Base-by-base conservation (phyloP, 1,139 yeast genomes). In the Zygotorulaspora mrakii region DNA sequence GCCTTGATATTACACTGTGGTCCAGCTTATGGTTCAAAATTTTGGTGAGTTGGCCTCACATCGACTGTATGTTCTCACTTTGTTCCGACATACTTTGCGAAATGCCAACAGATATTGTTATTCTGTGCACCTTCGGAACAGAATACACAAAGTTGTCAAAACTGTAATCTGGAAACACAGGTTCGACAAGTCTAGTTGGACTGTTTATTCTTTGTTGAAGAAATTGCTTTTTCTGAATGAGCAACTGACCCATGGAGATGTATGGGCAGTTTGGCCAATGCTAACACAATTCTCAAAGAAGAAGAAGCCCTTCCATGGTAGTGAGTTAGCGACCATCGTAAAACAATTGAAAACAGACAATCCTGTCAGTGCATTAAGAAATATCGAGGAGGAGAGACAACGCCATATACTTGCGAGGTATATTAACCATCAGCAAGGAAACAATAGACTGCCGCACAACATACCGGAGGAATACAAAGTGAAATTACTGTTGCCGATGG, bases 1-100 rank as follows among this genome's bases (percentile, higher is more conserved):
- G 9, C 8, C 9, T 9, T 20, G 8, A 9, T 20, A 20, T 20
- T 20, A 9, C 22, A 20, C 9, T 6, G 22, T 6, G 22, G 6
- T 6, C 22, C 6, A 20, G 6, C 14, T 26, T 61, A 66, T 20
- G 70, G 67, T 47, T 53, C 55, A 33, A 65, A 73, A 33, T 57
- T 66, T 37, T 50, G 64, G 28, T 55, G 56, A 39, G 53, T 60
- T 53, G 22, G 49, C 38, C 17, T 48, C 39, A 7, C 62, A 58
- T 31, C 46, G 46, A 23, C 25, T 22, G 7, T 52, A 56, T 42
- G 61, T 57, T 10, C 35, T 55, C 13, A 37, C 37, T 4, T 40
- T 57, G 39, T 59, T 54, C 37, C 48, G 61, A 8, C 45, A 49
- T 29, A 48, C 54, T n/a, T 31, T 57, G 22, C 37, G 61, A 25